Evolutionary conservation across 1,284 basidiomycete species (phyloP), one percentile per base, ranked within the genome.

Genomic region (Moniliophthora roreri): DNA sequence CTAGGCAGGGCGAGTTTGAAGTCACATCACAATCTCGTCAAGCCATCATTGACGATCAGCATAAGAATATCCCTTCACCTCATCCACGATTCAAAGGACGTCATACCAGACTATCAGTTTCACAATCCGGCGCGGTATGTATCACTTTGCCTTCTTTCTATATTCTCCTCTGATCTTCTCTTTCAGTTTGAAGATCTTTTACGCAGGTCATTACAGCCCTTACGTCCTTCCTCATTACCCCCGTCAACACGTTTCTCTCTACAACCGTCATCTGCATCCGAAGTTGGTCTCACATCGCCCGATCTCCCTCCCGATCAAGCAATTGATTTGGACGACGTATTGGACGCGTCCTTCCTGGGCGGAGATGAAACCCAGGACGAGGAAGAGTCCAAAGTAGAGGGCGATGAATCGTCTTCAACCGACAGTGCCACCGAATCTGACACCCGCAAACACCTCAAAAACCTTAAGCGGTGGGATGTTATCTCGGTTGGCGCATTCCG

Each of bases 401-500:
- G 54, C 37, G 48, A 56, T 48, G 61, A 55, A 13, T 35, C 41
- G 9, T 41, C 36, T 1, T 20, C 26, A 4, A 46, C 50, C 13
- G 50, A 47, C 3, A 37, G n/a, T 35, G 48, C 41, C 53, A 28
- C 28, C 28, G 59, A 66, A 53, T 52, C 52, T 47, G 48, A 59
- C 51, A 57, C 66, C 20, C 54, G 65, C 61, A 64, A 68, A 58
- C 64, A 76, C 64, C 54, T 67, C 53, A 66, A 74, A 67, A 67
- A 67, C 52, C 70, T 88, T 21, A 80, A 69, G 50, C 76, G 88
- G 3, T 91, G 89, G 89, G 88, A 91, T 57, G 74, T 80, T 51
- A 82, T 91, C 48, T 85, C 88, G 8, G 84, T 89, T 53, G 78
- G 79, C 51, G 83, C 87, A 13, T 90, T 90, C 74, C 80, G 87